A percentile compares a stretch with the other conserved stretches of the same genome.
These are phyloP conservation scores for Strigomonas culicis DNA, from an alignment of 208 protist species.

Conservation along the genomic window DNA sequence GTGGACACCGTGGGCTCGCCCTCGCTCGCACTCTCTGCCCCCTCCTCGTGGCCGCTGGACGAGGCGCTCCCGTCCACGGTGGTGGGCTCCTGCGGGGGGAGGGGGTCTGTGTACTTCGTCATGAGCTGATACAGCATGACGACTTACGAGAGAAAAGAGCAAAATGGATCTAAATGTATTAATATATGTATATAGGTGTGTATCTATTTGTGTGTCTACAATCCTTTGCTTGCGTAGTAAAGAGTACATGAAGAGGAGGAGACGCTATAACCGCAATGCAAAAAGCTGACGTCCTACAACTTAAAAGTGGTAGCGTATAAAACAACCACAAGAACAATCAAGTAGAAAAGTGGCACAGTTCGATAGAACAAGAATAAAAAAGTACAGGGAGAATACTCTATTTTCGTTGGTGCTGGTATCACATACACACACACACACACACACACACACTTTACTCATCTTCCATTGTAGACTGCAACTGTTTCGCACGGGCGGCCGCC, in stretches of 20 bases:
- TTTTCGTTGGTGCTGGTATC: background rate
- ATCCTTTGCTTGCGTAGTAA: background rate
- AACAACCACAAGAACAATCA: constrained; percentile 1
- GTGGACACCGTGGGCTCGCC: no score
- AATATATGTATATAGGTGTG: no score
- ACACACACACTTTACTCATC: background rate
- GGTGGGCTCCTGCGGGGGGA: no score
- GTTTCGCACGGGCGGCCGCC: constrained; percentile 44
- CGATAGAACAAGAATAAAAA: background rate
- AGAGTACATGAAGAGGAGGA: no score
- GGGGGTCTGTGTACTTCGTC: no score
- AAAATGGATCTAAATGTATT: no score
- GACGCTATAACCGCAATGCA: background rate
- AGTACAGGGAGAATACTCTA: background rate
- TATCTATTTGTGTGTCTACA: background rate
- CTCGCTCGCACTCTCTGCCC: no score
- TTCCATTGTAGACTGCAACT: constrained; percentile 30
- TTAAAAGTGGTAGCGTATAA: background rate
- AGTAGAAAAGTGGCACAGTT: background rate
- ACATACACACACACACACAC: no score
- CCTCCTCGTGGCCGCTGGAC: no score
- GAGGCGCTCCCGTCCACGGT: no score
- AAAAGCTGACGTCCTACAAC: background rate
- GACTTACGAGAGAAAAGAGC: no score
- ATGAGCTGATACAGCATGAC: no score